Evolutionary conservation across 345 rosid genomes (phyloP), one percentile per base, ranked within the genome.

Genomic region (Pelargonium nanum): DNA sequence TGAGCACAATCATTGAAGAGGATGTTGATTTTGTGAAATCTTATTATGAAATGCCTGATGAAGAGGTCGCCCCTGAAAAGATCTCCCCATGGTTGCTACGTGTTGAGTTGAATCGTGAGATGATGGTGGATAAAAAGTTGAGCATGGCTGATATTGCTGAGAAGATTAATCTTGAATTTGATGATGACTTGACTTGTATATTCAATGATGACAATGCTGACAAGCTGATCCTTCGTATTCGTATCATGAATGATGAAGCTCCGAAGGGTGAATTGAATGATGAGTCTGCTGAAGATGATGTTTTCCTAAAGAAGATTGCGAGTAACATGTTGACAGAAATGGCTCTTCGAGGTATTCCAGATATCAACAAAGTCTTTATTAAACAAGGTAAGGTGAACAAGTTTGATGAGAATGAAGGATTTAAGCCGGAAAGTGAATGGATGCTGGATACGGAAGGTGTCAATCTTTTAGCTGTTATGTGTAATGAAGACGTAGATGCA

Each of bases 371-470:
- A 65, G 99, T 93, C 44, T 93, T 93, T 70, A 93, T 93, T 19
- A 93, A 89, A 78, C 81, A 77, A 58, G 79, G 82, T 52, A 89
- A 89, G 73, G 75, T 77, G 48, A 92, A 85, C 80, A 87, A 68
- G 68, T 92, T 89, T 70, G 93, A 89, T 67, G 93, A 85, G 53
- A 75, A 63, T 28, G 96, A 76, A 24, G 97, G 96, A 26, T 92
- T 89, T 66, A 92, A 82, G 82, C 78, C 94, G 0, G 66, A 71
- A 15, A 96, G 85, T 74, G 99, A 92, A 77, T 92, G 99, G 99
- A 88, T 92, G 99, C 67, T 92, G 61, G 99, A 92, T 67, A 92
- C 99, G 0, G 99, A 92, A 76, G 99, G 99, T 62, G 99, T 92
- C 58, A 92, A 92, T 75, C 97, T 92, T 59, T 75, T 92, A 58